Base-by-base conservation (phyloP, 176 grass and related monocot genomes). In the Carex kokanica region DNA sequence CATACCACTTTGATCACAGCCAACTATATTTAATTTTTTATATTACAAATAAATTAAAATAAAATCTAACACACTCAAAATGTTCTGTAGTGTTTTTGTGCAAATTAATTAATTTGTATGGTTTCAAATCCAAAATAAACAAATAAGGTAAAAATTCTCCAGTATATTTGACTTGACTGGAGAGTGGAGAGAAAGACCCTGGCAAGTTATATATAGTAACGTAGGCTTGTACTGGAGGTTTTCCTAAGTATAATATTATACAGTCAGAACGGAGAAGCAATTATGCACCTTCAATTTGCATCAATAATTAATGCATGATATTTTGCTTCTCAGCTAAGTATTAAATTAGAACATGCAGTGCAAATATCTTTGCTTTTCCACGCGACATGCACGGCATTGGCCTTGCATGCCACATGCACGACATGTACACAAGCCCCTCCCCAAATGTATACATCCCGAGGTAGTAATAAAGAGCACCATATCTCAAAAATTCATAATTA, bases 321-420 rank as follows among this genome's bases (percentile, higher is more conserved):
- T 54, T 75, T 75, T 75, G 43, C 72, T 54, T 75, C 72, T 21
- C 4, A 38, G 32, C 55, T n/a, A 81, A 60, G 36, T 60, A 62
- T 81, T 29, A 41, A 61, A 58, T 45, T 14, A 49, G 60, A 82
- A 82, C 38, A 64, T 65, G 60, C 60, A 82, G 55, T 82, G 43
- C 23, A 53, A 31, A 54, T 51, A 75, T 71, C 47, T 45, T 53
- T 75, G 47, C 43, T 71, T 75, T 75, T 25, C 70, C 5, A 80
- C 62, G 62, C 79, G 62, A 66, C 58, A 82, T 64, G n/a, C n/a
- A n/a, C n/a, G 66, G 49, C 58, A 77, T 60, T 75, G 32, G 32
- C 64, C 1, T 62, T 86, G 84, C 84, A 86, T 80, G 84, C 45
- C 74, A 69, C 84, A 68, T 86, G 84, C 84, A 69, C 36, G 68